These are phyloP conservation scores for Neopestalotiopsis clavispora DNA, from an alignment of 2,329 filamentous ascomycete species.

Conservation along the genomic window DNA sequence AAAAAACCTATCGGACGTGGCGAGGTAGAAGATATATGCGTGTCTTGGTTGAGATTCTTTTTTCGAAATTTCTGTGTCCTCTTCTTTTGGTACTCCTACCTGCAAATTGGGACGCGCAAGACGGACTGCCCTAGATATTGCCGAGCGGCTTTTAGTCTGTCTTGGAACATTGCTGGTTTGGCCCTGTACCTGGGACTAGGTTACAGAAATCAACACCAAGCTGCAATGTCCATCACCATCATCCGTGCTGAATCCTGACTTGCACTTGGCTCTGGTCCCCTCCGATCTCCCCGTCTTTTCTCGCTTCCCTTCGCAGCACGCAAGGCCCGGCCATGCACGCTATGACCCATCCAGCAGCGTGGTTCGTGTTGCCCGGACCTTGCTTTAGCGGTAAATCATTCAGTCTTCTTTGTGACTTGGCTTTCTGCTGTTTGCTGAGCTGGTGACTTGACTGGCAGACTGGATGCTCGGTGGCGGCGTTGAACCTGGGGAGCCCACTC, in stretches of 20 bases:
- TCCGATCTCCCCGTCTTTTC: neutral
- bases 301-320: neutral
- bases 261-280: neutral
- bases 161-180: neutral
- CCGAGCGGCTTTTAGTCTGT: neutral
- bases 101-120: neutral
- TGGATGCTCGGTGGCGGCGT: too few species aligned
- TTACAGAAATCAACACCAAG: neutral
- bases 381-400: conserved; percentile 13
- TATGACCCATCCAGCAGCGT: conserved; percentile 13
- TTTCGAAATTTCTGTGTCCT: neutral
- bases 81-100: neutral
- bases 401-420: neutral
- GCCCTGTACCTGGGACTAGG: neutral
- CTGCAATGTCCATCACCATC: conserved; percentile 16
- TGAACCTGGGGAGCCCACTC: neutral
- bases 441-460: neutral
- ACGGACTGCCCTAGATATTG: neutral
- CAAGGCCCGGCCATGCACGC: conserved; percentile 2
- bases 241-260: conserved; percentile 15
- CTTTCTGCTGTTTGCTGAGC: neutral
- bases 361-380: conserved; percentile 1
- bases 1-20: neutral
- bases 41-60: neutral
- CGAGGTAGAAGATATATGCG: neutral